Base-by-base conservation (phyloP, 1,284 basidiomycete species). In the Volvariella volvacea region DNA sequence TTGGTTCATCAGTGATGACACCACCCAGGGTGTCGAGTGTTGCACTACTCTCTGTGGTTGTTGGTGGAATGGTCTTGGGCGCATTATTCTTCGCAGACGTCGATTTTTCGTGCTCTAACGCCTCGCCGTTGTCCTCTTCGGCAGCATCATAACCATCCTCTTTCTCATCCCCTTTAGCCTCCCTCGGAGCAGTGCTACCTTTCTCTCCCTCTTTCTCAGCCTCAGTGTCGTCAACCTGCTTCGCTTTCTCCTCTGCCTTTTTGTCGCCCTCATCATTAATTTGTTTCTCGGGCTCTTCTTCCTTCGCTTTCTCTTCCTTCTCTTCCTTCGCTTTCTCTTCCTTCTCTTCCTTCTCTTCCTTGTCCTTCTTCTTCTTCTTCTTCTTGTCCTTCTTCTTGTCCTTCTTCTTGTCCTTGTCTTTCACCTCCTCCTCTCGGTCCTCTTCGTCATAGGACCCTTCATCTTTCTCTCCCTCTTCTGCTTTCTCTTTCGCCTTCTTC, bases 351-450 rank as follows among this genome's bases (percentile, higher is more conserved):
- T 44, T 42, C 8, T 48, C 48, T 4, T 19, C 33, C 30, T 45
- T 48, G 19, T 45, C 28, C 41, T 45, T 42, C 22, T 42, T 39
- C 3, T 50, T 22, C 20, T 48, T 47, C 2, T 39, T 39, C 6
- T 46, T 52, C 25, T 47, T 49, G 31, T 49, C 48, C 20, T 45
- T 21, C 33, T 55, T 36, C 39, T 52, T 55, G 42, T 52, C 50
- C 3, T 52, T 16, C 22, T 33, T n/a, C 22, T 32, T 12, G 28
- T 20, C 22, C 12, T 22, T 51, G 46, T 15, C 53, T 52, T 38
- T 55, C 53, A 28, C 51, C 42, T n/a, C 51, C 52, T 7, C 43
- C 47, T 2, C 45, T 51, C 15, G 45, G 25, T 9, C 38, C 28
- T 2, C 39, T 8, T 28, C 21, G 41, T 38, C 42, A 40, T 1